Evolutionary conservation across 2,329 filamentous ascomycete species (phyloP).

Genomic region (Metarhizium rileyi): DNA sequence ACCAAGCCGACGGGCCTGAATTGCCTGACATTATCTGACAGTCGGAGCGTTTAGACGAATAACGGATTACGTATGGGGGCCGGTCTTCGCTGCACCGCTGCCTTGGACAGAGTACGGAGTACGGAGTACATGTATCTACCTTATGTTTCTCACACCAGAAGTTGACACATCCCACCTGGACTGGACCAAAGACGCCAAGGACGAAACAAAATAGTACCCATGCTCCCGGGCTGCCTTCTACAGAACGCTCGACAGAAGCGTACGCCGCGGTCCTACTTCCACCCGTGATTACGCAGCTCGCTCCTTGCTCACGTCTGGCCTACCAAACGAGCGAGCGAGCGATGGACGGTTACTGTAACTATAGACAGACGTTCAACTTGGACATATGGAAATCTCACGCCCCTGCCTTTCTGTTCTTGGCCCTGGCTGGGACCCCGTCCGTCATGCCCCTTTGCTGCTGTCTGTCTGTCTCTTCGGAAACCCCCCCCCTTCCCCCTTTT

Average conservation of each 20-base stretch:
- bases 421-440: no score
- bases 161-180: background rate
- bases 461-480: background rate
- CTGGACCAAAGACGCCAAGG: constrained; percentile 1
- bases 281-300: constrained; percentile 1
- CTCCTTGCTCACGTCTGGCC: background rate
- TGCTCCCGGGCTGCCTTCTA: background rate
- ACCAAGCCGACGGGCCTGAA: background rate
- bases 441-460: background rate
- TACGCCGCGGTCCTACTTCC: background rate
- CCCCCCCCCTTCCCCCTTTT: background rate
- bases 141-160: background rate
- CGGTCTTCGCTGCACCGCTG: background rate
- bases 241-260: background rate
- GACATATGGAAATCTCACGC: no score
- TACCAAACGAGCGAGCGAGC: background rate
- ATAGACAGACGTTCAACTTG: no score
- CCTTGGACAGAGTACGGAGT: background rate
- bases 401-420: background rate
- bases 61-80: background rate
- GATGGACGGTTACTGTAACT: background rate
- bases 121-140: no score
- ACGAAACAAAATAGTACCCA: constrained; percentile 1
- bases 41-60: background rate
- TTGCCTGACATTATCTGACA: background rate